Evolutionary conservation across 768 basidiomycete species (phyloP).

Genomic region (Lentinus brumalis): DNA sequence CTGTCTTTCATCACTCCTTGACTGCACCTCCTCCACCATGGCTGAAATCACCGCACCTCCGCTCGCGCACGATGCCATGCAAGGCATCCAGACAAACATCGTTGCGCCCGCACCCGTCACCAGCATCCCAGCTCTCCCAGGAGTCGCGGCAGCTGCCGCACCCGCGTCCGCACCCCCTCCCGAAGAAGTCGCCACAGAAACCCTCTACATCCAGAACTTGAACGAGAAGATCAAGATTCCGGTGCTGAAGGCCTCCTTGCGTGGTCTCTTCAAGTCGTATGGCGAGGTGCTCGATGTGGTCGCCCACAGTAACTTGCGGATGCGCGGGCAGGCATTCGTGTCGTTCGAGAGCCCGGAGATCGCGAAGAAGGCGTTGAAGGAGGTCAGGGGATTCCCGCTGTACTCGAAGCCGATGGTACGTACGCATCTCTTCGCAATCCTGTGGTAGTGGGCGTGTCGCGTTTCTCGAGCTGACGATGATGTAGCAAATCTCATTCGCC

Average conservation of each 20-base stretch:
- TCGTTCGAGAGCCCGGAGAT: constrained; percentile 83
- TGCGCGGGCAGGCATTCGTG: constrained; percentile 99
- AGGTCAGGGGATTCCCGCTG: constrained; percentile 91
- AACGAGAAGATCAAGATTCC: constrained; percentile 92
- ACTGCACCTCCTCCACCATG: constrained; percentile 27
- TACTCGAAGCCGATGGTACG: constrained; percentile 96
- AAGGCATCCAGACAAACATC: constrained; percentile 22
- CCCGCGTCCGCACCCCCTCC: constrained; percentile 20
- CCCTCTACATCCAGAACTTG: constrained; percentile 93
- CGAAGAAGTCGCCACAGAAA: constrained; percentile 67
- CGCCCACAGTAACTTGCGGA: constrained; percentile 90
- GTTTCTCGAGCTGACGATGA: neutral
- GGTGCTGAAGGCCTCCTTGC: constrained; percentile 89
- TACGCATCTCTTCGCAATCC: neutral
- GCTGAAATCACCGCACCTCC: constrained; percentile 39
- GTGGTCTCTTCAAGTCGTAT: constrained; percentile 90
- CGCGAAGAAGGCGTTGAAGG: constrained; percentile 87
- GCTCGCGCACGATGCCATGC: constrained; percentile 30
- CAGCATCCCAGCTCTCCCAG: constrained; percentile 18
- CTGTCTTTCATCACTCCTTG: neutral
- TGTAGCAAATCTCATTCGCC: constrained; percentile 94
- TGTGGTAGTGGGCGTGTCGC: neutral
- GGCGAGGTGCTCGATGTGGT: constrained; percentile 94
- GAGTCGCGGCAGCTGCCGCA: constrained; percentile 17
- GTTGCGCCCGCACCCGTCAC: constrained; percentile 27